Base-by-base conservation (phyloP, 805 yeast species). In the Yamadazyma sp. region DNA sequence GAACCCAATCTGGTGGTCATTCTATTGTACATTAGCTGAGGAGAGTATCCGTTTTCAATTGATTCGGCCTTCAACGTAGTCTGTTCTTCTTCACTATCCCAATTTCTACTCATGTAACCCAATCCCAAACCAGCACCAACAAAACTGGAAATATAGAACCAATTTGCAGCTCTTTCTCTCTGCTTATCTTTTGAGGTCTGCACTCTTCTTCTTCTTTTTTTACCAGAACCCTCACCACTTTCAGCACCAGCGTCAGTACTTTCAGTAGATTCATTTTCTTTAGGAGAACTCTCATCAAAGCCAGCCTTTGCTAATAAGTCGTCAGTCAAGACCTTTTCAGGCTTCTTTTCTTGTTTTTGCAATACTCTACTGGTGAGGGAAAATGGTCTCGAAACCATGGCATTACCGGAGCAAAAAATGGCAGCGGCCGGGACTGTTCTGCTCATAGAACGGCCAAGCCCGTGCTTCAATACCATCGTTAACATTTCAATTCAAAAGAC, bases 261-360 rank as follows among this genome's bases (percentile, higher is more conserved):
- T 16, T 42, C 40, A 3, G 49, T 49, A 15, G 48, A 41, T 16
- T 36, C 46, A 6, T 3, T 7, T n/a, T 23, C 17, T 8, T 20
- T 14, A 17, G 27, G 30, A 6, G 46, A 41, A 19, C 48, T 52
- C 9, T 60, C 71, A 28, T 87, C 91, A 40, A 89, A 78, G 25
- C 96, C 96, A 9, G 95, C 95, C 52, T 80, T 78, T 21, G 84
- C 82, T 41, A 90, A 71, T 53, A 89, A 53, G 54, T 89, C 95
- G 45, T 90, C 96, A 33, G 83, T 80, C 45, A 90, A 68, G 48
- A 89, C 75, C 13, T 42, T 43, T 9, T 43, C 44, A n/a, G 28
- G 32, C 27, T 28, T 23, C 13, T 14, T 22, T 11, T 32, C 35
- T 44, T 36, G 41, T 56, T 54, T 40, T 57, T 30, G 26, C 18